Conservation (phyloP, 1,139 yeast genomes). For the Taphrina flavorubra region DNA sequence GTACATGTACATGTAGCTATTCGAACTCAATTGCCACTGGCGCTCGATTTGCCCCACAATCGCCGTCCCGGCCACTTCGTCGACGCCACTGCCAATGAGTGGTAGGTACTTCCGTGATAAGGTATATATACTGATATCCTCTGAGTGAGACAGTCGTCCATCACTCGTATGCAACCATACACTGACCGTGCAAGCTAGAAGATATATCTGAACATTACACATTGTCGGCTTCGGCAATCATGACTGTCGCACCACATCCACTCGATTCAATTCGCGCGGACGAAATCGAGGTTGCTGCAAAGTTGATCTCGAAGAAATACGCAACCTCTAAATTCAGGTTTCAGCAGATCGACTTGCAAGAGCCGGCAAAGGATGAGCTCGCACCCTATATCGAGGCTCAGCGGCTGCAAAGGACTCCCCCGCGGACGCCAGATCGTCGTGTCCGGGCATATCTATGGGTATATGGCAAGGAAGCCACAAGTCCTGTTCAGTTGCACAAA, state of each 20-base stretch:
- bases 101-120: slow-evolving; percentile 3
- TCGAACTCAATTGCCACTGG: too few species aligned
- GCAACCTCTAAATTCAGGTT: slow-evolving; percentile 55
- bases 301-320: slow-evolving; percentile 21
- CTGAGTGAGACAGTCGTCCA: background rate
- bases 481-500: slow-evolving; percentile 22
- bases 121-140: background rate
- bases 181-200: too few species aligned
- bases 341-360: slow-evolving; percentile 72
- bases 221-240: background rate
- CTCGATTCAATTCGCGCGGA: slow-evolving; percentile 70
- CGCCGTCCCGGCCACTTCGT: too few species aligned
- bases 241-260: slow-evolving; percentile 57
- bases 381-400: slow-evolving; percentile 63
- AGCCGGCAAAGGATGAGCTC: slow-evolving; percentile 68
- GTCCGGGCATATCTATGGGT: slow-evolving; percentile 26
- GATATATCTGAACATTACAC: too few species aligned
- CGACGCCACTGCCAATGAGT: too few species aligned
- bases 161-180: too few species aligned
- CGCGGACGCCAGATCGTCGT: slow-evolving; percentile 4
- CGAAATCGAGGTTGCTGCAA: slow-evolving; percentile 60
- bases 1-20: too few species aligned
- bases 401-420: slow-evolving; percentile 9
- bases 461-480: slow-evolving; percentile 8
- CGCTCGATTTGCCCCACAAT: too few species aligned